Base-by-base conservation (phyloP, 176 grass and related monocot species). In the Oryza coarctata region DNA sequence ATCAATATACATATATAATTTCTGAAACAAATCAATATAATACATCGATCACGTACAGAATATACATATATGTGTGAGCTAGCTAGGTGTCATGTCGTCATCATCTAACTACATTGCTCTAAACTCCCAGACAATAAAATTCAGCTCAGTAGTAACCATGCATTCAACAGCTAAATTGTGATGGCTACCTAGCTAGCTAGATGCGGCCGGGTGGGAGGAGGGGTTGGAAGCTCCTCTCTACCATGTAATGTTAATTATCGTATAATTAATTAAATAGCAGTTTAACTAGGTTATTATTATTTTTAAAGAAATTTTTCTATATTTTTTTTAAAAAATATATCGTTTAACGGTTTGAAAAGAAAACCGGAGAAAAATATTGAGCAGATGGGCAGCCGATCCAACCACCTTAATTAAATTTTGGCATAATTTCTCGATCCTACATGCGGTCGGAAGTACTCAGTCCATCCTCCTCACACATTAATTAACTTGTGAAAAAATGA, bases 401-500 rank as follows among this genome's bases (percentile, higher is more conserved):
- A 10, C 55, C 63, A 11, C 74, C 22, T 40, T 52, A 81, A 22
- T 31, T 29, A 55, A 36, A 43, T 52, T 17, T 17, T 7, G 27
- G 72, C 14, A 14, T 45, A 3, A 45, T 49, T 28, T 38, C 14
- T 25, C 9, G 38, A 39, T 39, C 72, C 55, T 69, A 76, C 20
- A 81, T 82, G 9, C 33, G 55, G 14, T 28, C 8, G 62, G 80
- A 67, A 36, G 26, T 15, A n/a, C 20, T 60, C 55, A 60, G n/a
- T 68, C 86, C 61, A 74, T 88, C 77, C 72, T 85, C 87, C 82
- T 85, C 69, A 68, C 34, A 35, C 70, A 70, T 66, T 32, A 61
- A 70, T 82, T 67, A 86, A 80, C 83, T 77, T 30, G 65, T 30
- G 72, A 85, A 82, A 85, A 89, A 85, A 81, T 34, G 74, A 85